phyloP scores from a whole-genome alignment of 345 rosid genomes.

The Heritiera fomes region DNA sequence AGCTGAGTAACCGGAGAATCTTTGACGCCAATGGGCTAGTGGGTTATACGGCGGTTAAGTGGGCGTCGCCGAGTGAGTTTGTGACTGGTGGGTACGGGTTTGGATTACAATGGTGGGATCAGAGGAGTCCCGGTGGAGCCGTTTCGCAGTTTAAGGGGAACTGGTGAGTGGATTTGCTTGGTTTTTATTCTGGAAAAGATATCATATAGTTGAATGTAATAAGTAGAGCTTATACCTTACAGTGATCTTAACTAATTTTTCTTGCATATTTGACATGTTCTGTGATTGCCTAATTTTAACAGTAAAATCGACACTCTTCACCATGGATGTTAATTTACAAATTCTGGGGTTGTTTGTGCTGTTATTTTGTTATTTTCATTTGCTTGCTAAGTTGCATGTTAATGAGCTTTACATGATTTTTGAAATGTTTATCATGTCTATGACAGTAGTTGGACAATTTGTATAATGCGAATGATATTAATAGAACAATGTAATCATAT shows the following conservation, averaged over 20 bases:
- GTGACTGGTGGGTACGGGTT: slow-evolving; percentile 86
- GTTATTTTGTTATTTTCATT: not conserved
- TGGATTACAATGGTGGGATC: slow-evolving; percentile 92
- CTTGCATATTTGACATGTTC: not conserved
- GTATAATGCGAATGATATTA: not conserved
- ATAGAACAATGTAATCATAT: not conserved
- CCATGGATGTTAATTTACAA: not conserved
- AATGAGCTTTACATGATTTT: not conserved
- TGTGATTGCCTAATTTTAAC: not conserved
- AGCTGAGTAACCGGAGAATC: slow-evolving; percentile 45
- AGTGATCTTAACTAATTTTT: not conserved
- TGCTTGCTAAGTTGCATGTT: not conserved
- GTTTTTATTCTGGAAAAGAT: not conserved
- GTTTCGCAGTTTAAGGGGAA: slow-evolving; percentile 75
- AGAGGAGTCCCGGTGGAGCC: slow-evolving; percentile 64
- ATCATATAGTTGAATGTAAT: not conserved
- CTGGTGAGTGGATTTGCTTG: slow-evolving; percentile 50
- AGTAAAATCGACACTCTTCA: not conserved
- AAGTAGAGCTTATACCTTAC: not conserved
- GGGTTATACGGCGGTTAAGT: slow-evolving; percentile 68
- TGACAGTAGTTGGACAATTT: not conserved
- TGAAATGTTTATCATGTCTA: not conserved
- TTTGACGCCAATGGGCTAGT: slow-evolving; percentile 76
- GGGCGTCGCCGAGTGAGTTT: slow-evolving; percentile 88
- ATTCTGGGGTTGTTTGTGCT: not conserved